Evolutionary conservation across 2,329 filamentous ascomycete genomes (phyloP).

Genomic region (Blumeria graminis): DNA sequence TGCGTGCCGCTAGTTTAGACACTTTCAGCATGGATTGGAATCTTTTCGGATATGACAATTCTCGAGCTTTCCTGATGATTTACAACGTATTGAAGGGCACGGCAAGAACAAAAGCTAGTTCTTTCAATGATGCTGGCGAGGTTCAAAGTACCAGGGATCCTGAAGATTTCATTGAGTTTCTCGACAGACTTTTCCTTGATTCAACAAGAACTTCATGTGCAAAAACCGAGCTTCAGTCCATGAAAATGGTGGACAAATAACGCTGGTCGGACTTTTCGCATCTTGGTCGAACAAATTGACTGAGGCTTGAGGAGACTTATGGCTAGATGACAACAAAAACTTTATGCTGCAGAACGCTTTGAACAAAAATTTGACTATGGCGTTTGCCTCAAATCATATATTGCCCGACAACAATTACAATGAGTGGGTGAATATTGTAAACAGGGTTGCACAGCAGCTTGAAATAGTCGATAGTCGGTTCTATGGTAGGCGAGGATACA

Average conservation of each 20-base stretch:
- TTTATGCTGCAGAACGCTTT: not conserved
- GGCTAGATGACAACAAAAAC: not conserved
- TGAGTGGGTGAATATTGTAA: not conserved
- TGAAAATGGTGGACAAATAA: not conserved
- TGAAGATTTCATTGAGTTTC: not conserved
- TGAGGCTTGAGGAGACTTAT: not conserved
- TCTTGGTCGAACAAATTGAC: not conserved
- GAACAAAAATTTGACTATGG: not conserved
- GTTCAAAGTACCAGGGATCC: not conserved
- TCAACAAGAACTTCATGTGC: not conserved
- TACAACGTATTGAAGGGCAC: not conserved
- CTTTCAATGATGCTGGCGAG: not conserved
- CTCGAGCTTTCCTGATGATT: not conserved
- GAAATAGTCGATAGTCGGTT: too few species aligned
- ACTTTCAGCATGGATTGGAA: not conserved
- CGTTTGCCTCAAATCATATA: not conserved
- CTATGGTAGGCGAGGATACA: too few species aligned
- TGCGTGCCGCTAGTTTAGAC: not conserved
- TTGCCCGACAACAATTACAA: not conserved
- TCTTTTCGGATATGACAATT: not conserved
- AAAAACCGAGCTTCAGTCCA: not conserved
- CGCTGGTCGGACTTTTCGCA: not conserved
- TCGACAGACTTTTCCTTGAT: not conserved
- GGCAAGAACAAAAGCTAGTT: not conserved
- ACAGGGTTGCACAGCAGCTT: not conserved